Base-by-base conservation (phyloP, 2,329 filamentous ascomycete species). In the Hypoxylon sp. region DNA sequence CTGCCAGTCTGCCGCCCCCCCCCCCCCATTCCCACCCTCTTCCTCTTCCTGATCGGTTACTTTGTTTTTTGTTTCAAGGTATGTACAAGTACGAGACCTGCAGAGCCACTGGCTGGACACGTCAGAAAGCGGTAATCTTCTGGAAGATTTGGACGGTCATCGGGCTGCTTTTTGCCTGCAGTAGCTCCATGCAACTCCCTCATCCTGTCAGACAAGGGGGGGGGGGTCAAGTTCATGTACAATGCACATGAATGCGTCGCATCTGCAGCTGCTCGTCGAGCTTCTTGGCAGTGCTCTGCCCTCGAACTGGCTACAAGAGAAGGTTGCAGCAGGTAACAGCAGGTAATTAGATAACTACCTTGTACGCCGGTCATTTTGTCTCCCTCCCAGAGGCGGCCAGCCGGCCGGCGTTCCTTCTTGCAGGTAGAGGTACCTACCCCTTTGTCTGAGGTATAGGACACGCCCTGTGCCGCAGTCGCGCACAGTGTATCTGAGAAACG, bases 61-160 rank as follows among this genome's bases (percentile, higher is more conserved):
- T n/a, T 15, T 13, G 29, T 33, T 29, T 11, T 11, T 11, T 11
- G 26, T 6, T 6, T 29, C 11, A 11, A 29, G 6, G 11, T 11
- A 23, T 29, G 8, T 46, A 18, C n/a, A 26, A 26, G 24, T 33
- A 49, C 23, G 29, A 49, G 33, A n/a, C 31, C 33, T n/a, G n/a
- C n/a, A 5, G 31, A 5, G 31, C 7, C 13, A 29, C n/a, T n/a
- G n/a, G n/a, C 26, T 11, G 52, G 38, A 49, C 60, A 63, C 53
- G 57, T 60, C 41, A 60, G 45, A 48, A 48, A 58, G 38, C 24
- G 61, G 60, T 49, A 65, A 55, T 51, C 62, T 67, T 67, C 66
- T 58, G 55, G 66, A 68, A 68, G 37, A 17, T 17, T 20, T 40
- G 18, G n/a, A 40, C 9, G 50, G 54, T 55, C 61, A 41, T 37